phyloP scores from a whole-genome alignment of 2,329 filamentous ascomycete species.

The Epichloe festucae region DNA sequence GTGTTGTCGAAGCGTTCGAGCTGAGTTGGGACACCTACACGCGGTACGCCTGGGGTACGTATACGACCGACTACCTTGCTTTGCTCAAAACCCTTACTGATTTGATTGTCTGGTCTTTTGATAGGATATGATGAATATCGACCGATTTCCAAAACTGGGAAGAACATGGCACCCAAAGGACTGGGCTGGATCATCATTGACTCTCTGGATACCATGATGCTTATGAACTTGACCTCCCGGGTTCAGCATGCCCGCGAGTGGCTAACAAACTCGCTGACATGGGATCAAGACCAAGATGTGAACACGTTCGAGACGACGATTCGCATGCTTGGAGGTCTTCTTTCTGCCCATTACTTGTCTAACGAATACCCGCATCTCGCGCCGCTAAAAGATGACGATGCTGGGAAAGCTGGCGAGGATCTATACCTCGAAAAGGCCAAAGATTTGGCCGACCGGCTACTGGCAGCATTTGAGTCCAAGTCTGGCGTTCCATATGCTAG shows the following conservation, averaged over 20 bases:
- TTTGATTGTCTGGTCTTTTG: constrained; percentile 4
- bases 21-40: constrained; percentile 90
- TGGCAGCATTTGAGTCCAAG: constrained; percentile 75
- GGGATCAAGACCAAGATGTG: constrained; percentile 88
- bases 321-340: constrained; percentile 84
- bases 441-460: constrained; percentile 76
- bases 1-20: constrained; percentile 79
- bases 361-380: constrained; percentile 70
- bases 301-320: constrained; percentile 98
- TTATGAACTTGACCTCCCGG: constrained; percentile 91
- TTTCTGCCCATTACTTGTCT: constrained; percentile 92
- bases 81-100: constrained; percentile 14
- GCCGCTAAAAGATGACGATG: constrained; percentile 56
- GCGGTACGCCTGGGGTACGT: constrained; percentile 82
- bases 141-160: constrained; percentile 65
- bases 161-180: constrained; percentile 76
- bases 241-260: constrained; percentile 78
- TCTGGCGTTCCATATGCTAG: constrained; percentile 86
- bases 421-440: constrained; percentile 92
- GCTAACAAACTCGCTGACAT: constrained; percentile 68
- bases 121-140: constrained; percentile 77
- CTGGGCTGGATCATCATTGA: constrained; percentile 98
- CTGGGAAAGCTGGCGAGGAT: constrained; percentile 66
- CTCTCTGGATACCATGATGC: constrained; percentile 87
- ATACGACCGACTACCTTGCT: background rate